Evolutionary conservation across 2,329 filamentous ascomycete genomes (phyloP).

Genomic region (Cordyceps tenuipes): DNA sequence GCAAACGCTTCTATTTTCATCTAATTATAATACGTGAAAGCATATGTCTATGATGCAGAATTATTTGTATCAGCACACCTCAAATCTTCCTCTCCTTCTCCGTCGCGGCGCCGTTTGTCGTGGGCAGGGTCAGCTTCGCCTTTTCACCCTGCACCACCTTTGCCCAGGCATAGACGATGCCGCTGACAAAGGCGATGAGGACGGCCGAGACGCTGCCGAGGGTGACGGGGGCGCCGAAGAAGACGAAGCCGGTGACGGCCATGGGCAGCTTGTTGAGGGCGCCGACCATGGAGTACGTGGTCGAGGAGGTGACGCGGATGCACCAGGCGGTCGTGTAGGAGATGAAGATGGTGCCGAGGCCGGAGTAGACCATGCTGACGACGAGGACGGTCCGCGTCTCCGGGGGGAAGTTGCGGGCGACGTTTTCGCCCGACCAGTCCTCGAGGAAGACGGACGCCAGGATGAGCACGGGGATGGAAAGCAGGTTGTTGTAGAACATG

Average conservation of each 20-base stretch:
- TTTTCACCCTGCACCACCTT: constrained; percentile 61
- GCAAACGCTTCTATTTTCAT: not conserved
- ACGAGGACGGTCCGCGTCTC: constrained; percentile 72
- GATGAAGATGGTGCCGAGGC: constrained; percentile 89
- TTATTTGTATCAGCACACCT: not conserved
- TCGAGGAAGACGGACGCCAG: constrained; percentile 74
- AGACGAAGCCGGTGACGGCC: constrained; percentile 82
- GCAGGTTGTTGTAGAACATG: constrained; percentile 99
- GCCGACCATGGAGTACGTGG: constrained; percentile 98
- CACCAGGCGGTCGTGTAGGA: constrained; percentile 99
- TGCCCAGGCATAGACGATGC: constrained; percentile 68
- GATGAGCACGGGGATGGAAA: constrained; percentile 88
- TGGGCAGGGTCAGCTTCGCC: constrained; percentile 58
- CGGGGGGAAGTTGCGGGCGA: constrained; percentile 80
- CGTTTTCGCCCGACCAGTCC: constrained; percentile 84
- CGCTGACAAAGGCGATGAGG: constrained; percentile 80
- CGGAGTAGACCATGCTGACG: constrained; percentile 87
- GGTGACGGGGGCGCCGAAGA: constrained; percentile 91
- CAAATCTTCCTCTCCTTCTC: constrained; percentile 6
- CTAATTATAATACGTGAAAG: not conserved
- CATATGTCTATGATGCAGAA: too few relatives aligned
- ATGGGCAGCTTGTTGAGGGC: constrained; percentile 97
- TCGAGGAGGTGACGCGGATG: constrained; percentile 92
- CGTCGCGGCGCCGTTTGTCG: constrained; percentile 36
- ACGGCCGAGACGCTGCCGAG: constrained; percentile 90